Percentiles rank a stretch among this genome's conserved stretches.
Evolutionary conservation across 208 protist species (phyloP).

Genomic region (Wallacemonas rigidus): DNA sequence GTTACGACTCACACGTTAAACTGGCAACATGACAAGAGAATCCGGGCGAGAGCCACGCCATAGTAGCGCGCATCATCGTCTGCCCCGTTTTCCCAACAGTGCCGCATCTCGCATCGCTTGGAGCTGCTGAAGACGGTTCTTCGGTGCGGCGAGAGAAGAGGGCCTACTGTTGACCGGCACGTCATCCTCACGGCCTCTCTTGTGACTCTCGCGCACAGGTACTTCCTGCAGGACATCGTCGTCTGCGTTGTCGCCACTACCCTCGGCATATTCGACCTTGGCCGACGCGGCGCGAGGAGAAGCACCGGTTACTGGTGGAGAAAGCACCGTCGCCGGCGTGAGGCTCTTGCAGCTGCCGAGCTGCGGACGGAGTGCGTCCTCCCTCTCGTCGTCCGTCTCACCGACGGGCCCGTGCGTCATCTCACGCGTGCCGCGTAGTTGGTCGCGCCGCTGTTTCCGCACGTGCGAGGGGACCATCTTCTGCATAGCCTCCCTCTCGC

Average conservation of each 20-base stretch:
- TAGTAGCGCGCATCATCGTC: not conserved
- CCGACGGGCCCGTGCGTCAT: not conserved
- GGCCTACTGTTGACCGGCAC: too few species aligned
- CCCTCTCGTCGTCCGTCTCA: not conserved
- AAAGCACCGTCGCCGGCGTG: not conserved
- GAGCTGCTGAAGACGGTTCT: constrained; percentile 58
- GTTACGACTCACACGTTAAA: not conserved
- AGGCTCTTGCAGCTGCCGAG: not conserved
- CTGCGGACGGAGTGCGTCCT: not conserved
- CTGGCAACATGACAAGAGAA: not conserved
- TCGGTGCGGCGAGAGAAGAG: not conserved
- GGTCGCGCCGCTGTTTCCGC: constrained; percentile 19
- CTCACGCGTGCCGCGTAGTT: not conserved
- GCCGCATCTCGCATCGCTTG: constrained; percentile 43
- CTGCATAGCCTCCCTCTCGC: constrained; percentile 50
- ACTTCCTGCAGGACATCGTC: constrained; percentile 2
- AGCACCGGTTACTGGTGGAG: not conserved
- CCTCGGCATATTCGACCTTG: not conserved
- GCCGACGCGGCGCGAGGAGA: not conserved
- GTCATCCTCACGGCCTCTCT: constrained; percentile 6
- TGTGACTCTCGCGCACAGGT: not conserved
- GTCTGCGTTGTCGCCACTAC: not conserved
- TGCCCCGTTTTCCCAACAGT: constrained; percentile 38
- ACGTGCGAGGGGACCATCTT: constrained; percentile 53
- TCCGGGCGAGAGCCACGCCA: not conserved